Percentiles rank a stretch among this genome's conserved stretches.
phyloP scores from a whole-genome alignment of 352 stramenopile genomes.

The Poterioochromonas sp. region DNA sequence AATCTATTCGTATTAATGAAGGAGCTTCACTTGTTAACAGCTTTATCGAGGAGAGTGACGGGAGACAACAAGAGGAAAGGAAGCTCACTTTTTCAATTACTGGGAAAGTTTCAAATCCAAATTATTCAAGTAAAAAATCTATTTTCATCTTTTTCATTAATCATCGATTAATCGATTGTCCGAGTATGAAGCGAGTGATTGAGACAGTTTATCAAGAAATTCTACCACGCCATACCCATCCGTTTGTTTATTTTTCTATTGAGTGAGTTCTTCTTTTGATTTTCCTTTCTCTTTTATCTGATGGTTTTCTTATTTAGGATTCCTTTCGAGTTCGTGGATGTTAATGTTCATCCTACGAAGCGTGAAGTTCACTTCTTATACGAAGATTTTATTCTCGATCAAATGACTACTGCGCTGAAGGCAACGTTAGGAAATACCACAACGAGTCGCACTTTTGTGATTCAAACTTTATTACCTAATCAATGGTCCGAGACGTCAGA shows the following conservation, averaged over 20 bases:
- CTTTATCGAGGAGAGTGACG: too few species aligned
- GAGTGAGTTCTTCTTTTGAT: neutral
- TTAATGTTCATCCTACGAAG: conserved; percentile 99
- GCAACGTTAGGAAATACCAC: conserved; percentile 68
- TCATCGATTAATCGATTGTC: conserved; percentile 84
- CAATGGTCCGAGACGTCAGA: too few species aligned
- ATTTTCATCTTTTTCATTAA: conserved; percentile 91
- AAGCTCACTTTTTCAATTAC: conserved; percentile 37
- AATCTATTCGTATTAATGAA: too few species aligned
- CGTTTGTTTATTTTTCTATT: conserved; percentile 95
- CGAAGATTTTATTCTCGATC: conserved; percentile 64
- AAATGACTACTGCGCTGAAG: conserved; percentile 38
- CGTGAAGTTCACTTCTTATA: conserved; percentile 89
- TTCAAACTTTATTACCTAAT: conserved; percentile 48
- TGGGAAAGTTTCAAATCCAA: conserved; percentile 69
- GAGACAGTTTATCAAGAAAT: conserved; percentile 88
- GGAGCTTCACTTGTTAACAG: too few species aligned
- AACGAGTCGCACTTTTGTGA: conserved; percentile 71
- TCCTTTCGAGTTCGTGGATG: conserved; percentile 83
- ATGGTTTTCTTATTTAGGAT: conserved; percentile 54
- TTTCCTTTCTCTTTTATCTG: neutral
- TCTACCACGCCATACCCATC: conserved; percentile 79
- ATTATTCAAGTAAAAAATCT: conserved; percentile 54
- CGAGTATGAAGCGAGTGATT: conserved; percentile 75
- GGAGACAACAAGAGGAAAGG: conserved; percentile 3